Percentiles rank a stretch among this genome's conserved stretches.
phyloP scores from a whole-genome alignment of 2,329 filamentous ascomycete genomes.

The Xylariaceae sp. region DNA sequence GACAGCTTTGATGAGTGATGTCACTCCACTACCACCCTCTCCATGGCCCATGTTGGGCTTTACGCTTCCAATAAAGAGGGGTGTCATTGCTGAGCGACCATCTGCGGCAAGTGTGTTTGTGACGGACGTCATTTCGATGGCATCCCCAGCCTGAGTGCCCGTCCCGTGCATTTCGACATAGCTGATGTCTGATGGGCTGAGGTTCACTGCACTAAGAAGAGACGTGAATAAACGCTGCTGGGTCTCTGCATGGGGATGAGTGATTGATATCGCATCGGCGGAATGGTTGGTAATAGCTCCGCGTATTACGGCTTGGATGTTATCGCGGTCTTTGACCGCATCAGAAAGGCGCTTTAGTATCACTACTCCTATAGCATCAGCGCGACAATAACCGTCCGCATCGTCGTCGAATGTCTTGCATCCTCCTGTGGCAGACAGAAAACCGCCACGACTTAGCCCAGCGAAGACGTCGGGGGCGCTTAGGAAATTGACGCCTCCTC shows the following conservation, averaged over 20 bases:
- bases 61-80: constrained; percentile 45
- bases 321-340: constrained; percentile 44
- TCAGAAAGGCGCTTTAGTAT: constrained; percentile 25
- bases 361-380: constrained; percentile 19
- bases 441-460: constrained; percentile 60
- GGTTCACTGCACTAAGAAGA: constrained; percentile 54
- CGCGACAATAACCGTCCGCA: constrained; percentile 45
- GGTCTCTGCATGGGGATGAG: constrained; percentile 62
- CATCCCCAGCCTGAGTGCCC: constrained; percentile 68
- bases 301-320: constrained; percentile 35
- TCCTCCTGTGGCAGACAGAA: constrained; percentile 46
- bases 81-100: constrained; percentile 32
- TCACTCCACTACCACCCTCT: constrained; percentile 39
- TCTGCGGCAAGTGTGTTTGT: constrained; percentile 54
- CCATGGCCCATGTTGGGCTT: constrained; percentile 49
- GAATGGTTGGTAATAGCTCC: constrained; percentile 69
- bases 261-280: constrained; percentile 67
- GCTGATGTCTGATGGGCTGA: constrained; percentile 52
- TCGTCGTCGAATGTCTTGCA: constrained; percentile 46
- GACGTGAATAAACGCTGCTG: constrained; percentile 61
- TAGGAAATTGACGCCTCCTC: constrained; percentile 61
- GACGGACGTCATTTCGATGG: constrained; percentile 62
- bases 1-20: constrained; percentile 41
- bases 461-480: constrained; percentile 64
- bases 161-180: constrained; percentile 71